Conservation (phyloP, 1,284 basidiomycete genomes). For the Calocybe gambosa region DNA sequence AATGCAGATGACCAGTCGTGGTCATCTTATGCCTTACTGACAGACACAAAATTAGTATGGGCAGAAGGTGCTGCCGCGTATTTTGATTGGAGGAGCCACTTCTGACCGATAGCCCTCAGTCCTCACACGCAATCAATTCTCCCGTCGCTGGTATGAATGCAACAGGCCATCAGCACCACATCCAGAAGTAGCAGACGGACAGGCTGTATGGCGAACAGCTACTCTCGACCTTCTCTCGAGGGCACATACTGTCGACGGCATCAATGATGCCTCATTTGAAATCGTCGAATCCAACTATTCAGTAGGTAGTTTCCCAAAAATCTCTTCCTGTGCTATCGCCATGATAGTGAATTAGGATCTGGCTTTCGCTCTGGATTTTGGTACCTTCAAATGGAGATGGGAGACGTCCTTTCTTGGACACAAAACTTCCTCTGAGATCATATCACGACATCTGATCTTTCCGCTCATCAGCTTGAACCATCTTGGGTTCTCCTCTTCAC, state of each 20-base stretch:
- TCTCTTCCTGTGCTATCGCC: neutral
- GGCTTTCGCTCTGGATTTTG: constrained; percentile 52
- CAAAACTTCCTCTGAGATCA: constrained; percentile 57
- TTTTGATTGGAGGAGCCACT: neutral
- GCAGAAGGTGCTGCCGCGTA: constrained; percentile 49
- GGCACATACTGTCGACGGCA: constrained; percentile 52
- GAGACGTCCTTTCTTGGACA: constrained; percentile 60
- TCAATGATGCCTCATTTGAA: constrained; percentile 54
- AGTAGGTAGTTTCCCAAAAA: constrained; percentile 31
- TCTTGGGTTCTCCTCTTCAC: constrained; percentile 55
- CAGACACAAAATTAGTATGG: constrained; percentile 71
- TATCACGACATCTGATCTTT: constrained; percentile 69
- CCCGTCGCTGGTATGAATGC: constrained; percentile 59
- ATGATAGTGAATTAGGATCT: constrained; percentile 45
- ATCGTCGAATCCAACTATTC: constrained; percentile 50
- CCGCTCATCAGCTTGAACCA: constrained; percentile 67
- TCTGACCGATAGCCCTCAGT: constrained; percentile 30
- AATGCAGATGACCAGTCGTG: constrained; percentile 39
- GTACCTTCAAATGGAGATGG: constrained; percentile 70
- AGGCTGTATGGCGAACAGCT: constrained; percentile 52
- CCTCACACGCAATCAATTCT: constrained; percentile 51
- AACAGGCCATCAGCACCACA: constrained; percentile 33
- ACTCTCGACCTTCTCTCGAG: constrained; percentile 46
- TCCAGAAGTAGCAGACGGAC: constrained; percentile 28
- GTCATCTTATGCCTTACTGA: constrained; percentile 55